These are phyloP conservation scores for Ganoderma lucidum DNA, from an alignment of 1,284 basidiomycete species.

Conservation along the genomic window DNA sequence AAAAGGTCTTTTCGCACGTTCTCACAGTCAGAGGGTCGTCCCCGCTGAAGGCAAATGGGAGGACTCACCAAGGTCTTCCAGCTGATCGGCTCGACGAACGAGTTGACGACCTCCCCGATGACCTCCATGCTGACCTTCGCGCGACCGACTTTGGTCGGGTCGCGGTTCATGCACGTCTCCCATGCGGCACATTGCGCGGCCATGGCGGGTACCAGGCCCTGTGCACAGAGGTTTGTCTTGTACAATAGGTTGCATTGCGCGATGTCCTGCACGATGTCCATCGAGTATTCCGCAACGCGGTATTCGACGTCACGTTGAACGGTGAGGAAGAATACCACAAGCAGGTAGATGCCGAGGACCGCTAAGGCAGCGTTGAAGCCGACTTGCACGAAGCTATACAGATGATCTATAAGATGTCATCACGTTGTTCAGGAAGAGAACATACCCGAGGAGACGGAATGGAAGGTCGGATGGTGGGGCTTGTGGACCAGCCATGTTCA, in stretches of 20 bases:
- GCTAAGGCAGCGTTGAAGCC: slow-evolving; percentile 93
- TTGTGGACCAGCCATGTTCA: slow-evolving; percentile 74
- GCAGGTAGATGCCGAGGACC: slow-evolving; percentile 85
- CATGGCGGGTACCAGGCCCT: slow-evolving; percentile 84
- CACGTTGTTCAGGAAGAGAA: slow-evolving; percentile 24
- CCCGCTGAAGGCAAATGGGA: not conserved
- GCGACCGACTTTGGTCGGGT: slow-evolving; percentile 89
- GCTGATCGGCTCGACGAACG: slow-evolving; percentile 96
- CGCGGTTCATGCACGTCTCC: slow-evolving; percentile 97
- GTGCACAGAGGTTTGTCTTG: slow-evolving; percentile 86
- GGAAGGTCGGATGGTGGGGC: slow-evolving; percentile 67
- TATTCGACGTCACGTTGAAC: slow-evolving; percentile 92
- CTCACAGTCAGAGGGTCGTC: not conserved
- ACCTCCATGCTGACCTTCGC: slow-evolving; percentile 93
- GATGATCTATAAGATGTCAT: not conserved
- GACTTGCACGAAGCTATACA: slow-evolving; percentile 87
- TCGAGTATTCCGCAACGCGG: slow-evolving; percentile 88
- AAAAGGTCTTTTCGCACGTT: slow-evolving; percentile 65
- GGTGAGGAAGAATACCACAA: slow-evolving; percentile 87
- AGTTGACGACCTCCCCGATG: slow-evolving; percentile 95
- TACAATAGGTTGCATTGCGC: slow-evolving; percentile 82
- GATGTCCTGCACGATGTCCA: slow-evolving; percentile 88
- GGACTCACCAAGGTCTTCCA: slow-evolving; percentile 91
- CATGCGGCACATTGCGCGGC: slow-evolving; percentile 84
- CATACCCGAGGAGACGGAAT: slow-evolving; percentile 83